phyloP scores from a whole-genome alignment of 352 stramenopile genomes.

The Phytophthora nicotianae region DNA sequence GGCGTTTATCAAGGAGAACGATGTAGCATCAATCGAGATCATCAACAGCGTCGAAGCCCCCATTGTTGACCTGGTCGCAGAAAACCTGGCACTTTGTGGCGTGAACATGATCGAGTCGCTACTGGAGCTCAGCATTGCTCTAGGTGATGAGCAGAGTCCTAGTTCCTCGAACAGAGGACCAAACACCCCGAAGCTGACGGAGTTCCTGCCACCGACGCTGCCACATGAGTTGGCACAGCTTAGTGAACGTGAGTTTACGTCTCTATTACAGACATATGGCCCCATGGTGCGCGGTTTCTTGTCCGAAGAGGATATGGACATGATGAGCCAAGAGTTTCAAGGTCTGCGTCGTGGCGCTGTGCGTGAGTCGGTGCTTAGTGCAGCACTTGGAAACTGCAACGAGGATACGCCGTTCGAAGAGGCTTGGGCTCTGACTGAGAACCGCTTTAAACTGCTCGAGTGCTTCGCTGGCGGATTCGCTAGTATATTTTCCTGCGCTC shows the following conservation, averaged over 20 bases:
- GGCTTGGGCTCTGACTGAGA: conserved; percentile 42
- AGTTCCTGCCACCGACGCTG: conserved; percentile 47
- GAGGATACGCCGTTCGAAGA: conserved; percentile 43
- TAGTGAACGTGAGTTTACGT: conserved; percentile 51
- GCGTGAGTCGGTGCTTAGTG: conserved; percentile 26
- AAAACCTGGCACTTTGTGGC: conserved; percentile 42
- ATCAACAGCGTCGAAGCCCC: conserved; percentile 38
- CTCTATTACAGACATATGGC: conserved; percentile 43
- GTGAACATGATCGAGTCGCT: conserved; percentile 53
- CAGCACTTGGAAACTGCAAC: conserved; percentile 27
- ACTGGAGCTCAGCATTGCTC: conserved; percentile 33
- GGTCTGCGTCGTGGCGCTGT: conserved; percentile 26
- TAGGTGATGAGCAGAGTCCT: conserved; percentile 9
- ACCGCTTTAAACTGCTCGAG: conserved; percentile 56
- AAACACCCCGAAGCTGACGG: conserved; percentile 10
- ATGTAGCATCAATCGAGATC: conserved; percentile 25
- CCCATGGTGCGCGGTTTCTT: conserved; percentile 33
- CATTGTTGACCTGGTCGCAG: conserved; percentile 37
- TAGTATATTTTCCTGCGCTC: conserved; percentile 40
- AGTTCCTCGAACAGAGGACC: conserved; percentile 8
- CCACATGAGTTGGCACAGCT: conserved; percentile 57
- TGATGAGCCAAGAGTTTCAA: conserved; percentile 44
- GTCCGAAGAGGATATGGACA: conserved; percentile 36
- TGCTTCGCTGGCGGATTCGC: conserved; percentile 64
- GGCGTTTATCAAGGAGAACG: conserved; percentile 50